A percentile compares a stretch with the other conserved stretches of the same genome.
phyloP scores from a whole-genome alignment of 2,329 filamentous ascomycete species.

The Penicillium sp. region DNA sequence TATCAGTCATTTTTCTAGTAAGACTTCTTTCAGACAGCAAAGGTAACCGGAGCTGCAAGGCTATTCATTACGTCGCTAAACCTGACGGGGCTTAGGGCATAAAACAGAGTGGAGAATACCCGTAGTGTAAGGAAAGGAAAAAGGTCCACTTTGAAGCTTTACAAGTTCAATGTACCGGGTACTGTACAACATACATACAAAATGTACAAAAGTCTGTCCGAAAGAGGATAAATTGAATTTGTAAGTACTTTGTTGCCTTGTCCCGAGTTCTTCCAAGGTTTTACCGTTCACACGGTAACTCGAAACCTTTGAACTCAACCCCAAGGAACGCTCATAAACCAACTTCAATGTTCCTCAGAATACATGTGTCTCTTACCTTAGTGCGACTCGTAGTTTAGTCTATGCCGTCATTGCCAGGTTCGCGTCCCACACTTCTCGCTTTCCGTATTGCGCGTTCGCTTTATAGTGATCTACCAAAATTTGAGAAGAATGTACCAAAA shows the following conservation, averaged over 20 bases:
- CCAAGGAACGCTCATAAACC: not conserved
- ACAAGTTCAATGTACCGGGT: conserved; percentile 13
- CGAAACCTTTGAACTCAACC: not conserved
- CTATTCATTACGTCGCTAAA: conserved; percentile 21
- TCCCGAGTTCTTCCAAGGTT: not conserved
- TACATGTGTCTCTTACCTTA: conserved; percentile 8
- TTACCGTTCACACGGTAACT: not conserved
- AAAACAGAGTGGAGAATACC: conserved; percentile 26
- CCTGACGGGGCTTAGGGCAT: conserved; percentile 16
- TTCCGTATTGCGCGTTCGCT: conserved; percentile 24
- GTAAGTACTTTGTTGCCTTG: not conserved
- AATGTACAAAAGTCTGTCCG: not conserved
- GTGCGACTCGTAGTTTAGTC: conserved; percentile 14
- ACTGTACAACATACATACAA: not conserved
- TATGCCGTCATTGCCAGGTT: conserved; percentile 33
- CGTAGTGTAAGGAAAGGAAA: conserved; percentile 20
- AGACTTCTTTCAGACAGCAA: conserved; percentile 4
- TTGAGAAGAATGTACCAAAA: not conserved
- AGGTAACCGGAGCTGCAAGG: conserved; percentile 16
- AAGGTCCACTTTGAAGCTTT: conserved; percentile 22
- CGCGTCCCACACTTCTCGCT: conserved; percentile 35
- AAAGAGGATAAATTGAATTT: conserved; percentile 20
- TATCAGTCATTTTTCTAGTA: not conserved
- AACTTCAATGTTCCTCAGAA: conserved; percentile 10
- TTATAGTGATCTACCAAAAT: conserved; percentile 4